Evolutionary conservation across 1,284 basidiomycete species (phyloP), one percentile per base, ranked within the genome.

Genomic region (Heliocybe sulcata): DNA sequence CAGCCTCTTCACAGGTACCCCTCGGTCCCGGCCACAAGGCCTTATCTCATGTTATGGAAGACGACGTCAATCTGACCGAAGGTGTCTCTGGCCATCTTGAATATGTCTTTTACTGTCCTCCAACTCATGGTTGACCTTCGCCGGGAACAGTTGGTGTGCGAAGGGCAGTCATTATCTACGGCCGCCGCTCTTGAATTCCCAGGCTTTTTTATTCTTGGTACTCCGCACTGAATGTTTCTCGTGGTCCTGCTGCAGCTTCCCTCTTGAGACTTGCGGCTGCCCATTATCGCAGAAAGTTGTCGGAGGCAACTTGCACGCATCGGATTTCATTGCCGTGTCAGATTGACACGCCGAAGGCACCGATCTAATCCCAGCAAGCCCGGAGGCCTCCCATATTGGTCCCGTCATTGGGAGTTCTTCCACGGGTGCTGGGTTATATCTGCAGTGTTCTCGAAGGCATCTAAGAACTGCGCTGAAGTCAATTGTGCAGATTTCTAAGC

Each of bases 11-110:
- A 31, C 61, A 61, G 19, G 59, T 61, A n/a, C 49, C 54, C 57
- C 55, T 65, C 64, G 35, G 57, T 47, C 54, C 62, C 63, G 10
- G 55, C 58, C 1, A 54, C 16, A 14, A 58, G 29, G 9, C 29
- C 38, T 51, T 58, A 60, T 1, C 60, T 60, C 12, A 60, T 60
- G 53, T 61, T 63, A 53, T 60, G 62, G 26, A 59, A 56, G 25
- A 63, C 59, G 42, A 63, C 58, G 51, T 63, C 62, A 42, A 63
- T 22, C 26, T 61, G 52, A 14, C 55, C 56, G 56, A 62, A 62
- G n/a, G 48, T 52, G 20, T 54, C 51, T 31, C 51, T 35, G 2
- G 56, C 54, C 42, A 29, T 22, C 10, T 33, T 26, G 56, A 63
- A 62, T 1, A 55, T 57, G 19, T 38, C 49, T n/a, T 27, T 20